Evolutionary conservation across 1,284 basidiomycete genomes (phyloP), one percentile per base, ranked within the genome.

Genomic region (Microbotryum scabiosae): DNA sequence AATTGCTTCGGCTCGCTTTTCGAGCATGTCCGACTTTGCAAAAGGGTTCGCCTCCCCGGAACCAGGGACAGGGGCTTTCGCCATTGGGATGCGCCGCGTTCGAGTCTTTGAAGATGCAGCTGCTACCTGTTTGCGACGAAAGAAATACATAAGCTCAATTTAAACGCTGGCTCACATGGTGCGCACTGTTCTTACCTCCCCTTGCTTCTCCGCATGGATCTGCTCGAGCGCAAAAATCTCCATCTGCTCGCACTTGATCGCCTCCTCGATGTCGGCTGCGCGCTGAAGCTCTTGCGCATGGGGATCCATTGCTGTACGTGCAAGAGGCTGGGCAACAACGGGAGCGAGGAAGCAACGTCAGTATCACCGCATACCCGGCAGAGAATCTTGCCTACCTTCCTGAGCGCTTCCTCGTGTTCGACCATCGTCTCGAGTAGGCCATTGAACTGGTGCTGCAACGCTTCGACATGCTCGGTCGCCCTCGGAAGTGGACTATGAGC

Each of bases 201-300:
- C 56, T 28, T 63, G 52, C 52, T 61, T 61, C 51, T 71, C 70
- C 1, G 32, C 56, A 21, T 61, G 64, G 46, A 70, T 50, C 57
- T 70, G 64, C 47, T 69, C 55, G 12, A 71, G 43, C 4, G 70
- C 70, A 26, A 71, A 54, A 2, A 71, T 57, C 54, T 71, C 70
- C 26, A 71, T 60, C 55, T 70, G 57, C 54, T 71, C 70, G n/a
- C 63, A 58, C 57, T 63, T 63, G 58, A 71, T 70, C 18, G 52
- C 61, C n/a, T 67, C 66, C 45, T 71, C 67, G 16, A 70, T 56
- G 49, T 64, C 64, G 25, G 61, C 54, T 16, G 61, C 58, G 4
- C 36, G 54, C 56, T 44, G 45, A 18, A 21, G 28, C 53, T 32
- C 48, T 46, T 18, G 54, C 36, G 12, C 46, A 26, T 62, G 60